A percentile compares a stretch with the other conserved stretches of the same genome.
phyloP scores from a whole-genome alignment of 2,329 filamentous ascomycete species.

The Clarireedia hainanense region DNA sequence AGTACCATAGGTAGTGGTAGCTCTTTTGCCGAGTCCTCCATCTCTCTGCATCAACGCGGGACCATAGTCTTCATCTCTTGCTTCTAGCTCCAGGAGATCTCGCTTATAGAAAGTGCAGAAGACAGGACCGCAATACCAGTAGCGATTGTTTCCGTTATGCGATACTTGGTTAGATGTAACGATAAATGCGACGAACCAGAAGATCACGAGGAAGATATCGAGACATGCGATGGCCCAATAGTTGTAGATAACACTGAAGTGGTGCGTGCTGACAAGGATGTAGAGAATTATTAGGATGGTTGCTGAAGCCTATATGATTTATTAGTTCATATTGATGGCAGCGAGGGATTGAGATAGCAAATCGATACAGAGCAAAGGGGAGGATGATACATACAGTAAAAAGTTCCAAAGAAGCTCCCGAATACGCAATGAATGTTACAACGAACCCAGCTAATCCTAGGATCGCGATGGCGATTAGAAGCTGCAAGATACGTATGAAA shows the following conservation, averaged over 20 bases:
- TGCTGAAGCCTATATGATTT: neutral
- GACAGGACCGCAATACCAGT: neutral
- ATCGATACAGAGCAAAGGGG: too few relatives aligned
- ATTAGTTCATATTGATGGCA: neutral
- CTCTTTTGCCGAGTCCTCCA: neutral
- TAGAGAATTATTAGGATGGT: conserved; percentile 5
- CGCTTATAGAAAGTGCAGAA: neutral
- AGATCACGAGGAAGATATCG: neutral
- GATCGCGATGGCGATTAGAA: conserved; percentile 1
- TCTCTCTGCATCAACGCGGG: neutral
- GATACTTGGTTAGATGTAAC: neutral
- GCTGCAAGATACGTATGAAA: neutral
- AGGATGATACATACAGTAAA: conserved; percentile 1
- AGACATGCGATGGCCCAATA: conserved; percentile 3
- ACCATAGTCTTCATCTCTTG: neutral
- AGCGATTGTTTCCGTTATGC: neutral
- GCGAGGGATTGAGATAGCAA: neutral
- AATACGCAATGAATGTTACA: conserved; percentile 2
- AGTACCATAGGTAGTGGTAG: neutral
- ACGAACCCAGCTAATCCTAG: conserved; percentile 2
- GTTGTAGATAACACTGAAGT: conserved; percentile 1
- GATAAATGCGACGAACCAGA: conserved; percentile 4
- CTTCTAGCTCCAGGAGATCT: conserved; percentile 2
- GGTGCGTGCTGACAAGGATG: neutral
- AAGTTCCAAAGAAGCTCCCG: neutral